Percentiles rank a stretch among this genome's conserved stretches.
These are phyloP conservation scores for Thelonectria olida DNA, from an alignment of 2,329 filamentous ascomycete species.

Conservation along the genomic window DNA sequence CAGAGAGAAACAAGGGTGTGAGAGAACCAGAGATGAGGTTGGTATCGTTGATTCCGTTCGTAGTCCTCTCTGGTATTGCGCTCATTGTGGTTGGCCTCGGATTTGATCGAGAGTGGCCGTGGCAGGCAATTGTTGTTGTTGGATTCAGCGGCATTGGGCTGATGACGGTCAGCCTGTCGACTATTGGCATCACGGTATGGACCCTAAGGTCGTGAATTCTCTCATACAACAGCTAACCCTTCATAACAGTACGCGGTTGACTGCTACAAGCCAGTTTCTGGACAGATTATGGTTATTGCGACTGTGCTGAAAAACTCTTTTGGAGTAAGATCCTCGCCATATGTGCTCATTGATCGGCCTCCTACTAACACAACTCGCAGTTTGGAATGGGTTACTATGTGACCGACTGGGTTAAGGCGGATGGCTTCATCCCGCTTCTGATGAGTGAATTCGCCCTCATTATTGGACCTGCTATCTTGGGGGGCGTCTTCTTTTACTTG, in stretches of 20 bases:
- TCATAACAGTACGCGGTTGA: constrained; percentile 1
- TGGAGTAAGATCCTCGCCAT: background rate
- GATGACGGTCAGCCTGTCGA: background rate
- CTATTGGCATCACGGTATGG: background rate
- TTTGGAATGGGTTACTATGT: constrained; percentile 7
- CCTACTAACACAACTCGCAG: background rate
- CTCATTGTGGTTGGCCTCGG: background rate
- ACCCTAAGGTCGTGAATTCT: background rate
- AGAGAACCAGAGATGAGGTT: constrained; percentile 1
- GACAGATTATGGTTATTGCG: constrained; percentile 1
- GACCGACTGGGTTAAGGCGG: background rate
- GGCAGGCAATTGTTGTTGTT: background rate
- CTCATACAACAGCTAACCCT: background rate
- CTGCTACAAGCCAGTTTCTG: background rate
- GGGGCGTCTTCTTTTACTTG: background rate
- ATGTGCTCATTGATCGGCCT: background rate
- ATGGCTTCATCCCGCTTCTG: background rate
- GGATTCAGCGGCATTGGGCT: background rate
- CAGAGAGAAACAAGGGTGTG: background rate
- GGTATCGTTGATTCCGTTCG: background rate
- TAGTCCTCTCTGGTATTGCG: background rate
- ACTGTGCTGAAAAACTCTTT: constrained; percentile 2
- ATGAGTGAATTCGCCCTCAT: background rate
- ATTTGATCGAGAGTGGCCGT: background rate
- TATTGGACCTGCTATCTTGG: background rate